A percentile compares a stretch with the other conserved stretches of the same genome.
Evolutionary conservation across 306 rosid genomes (phyloP).

Genomic region (Ormosia emarginata): DNA sequence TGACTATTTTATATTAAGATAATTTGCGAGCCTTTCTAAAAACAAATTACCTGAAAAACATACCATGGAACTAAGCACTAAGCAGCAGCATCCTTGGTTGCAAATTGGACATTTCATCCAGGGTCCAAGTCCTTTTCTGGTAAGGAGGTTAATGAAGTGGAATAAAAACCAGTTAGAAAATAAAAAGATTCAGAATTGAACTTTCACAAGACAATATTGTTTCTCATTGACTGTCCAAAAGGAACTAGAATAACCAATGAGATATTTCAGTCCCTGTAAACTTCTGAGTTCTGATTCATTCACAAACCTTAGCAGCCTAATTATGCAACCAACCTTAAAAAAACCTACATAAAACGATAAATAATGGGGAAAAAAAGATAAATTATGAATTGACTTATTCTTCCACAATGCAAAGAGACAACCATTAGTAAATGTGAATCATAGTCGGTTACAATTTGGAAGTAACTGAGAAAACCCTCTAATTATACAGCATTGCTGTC

Average conservation of each 20-base stretch:
- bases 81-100: not conserved
- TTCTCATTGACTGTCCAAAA: not conserved
- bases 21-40: no score
- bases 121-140: not conserved
- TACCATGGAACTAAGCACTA: not conserved
- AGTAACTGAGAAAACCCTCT: conserved; percentile 44
- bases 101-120: not conserved
- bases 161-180: not conserved
- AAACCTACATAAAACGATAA: not conserved
- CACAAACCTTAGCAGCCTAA: not conserved
- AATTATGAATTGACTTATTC: not conserved
- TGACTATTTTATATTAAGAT: no score
- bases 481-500: conserved; percentile 38
- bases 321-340: not conserved
- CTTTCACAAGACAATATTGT: not conserved
- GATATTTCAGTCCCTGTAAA: not conserved
- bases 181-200: not conserved
- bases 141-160: not conserved
- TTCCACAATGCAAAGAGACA: conserved; percentile 5
- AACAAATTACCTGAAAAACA: no score
- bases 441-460: conserved; percentile 37
- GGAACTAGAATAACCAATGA: not conserved
- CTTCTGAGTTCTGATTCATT: not conserved
- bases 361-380: not conserved
- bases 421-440: conserved; percentile 19